A percentile compares a stretch with the other conserved stretches of the same genome.
Conservation (phyloP, 2,329 filamentous ascomycete species). For the Monosporascus sp. region DNA sequence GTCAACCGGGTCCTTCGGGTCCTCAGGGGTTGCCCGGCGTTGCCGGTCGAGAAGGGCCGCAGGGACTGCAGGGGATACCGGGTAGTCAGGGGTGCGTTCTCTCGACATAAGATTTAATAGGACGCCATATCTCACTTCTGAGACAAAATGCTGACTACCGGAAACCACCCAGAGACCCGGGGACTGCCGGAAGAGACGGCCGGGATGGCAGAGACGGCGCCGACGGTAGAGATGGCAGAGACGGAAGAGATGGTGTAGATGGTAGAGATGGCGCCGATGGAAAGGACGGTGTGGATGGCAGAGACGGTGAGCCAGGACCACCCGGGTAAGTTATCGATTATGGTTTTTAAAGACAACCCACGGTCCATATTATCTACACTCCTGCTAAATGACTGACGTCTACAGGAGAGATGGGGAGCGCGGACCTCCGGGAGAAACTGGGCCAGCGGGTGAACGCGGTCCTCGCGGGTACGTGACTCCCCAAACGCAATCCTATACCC, state of each 20-base stretch:
- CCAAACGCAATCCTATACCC: neutral
- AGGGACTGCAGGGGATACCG: neutral
- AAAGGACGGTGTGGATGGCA: neutral
- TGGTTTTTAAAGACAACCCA: neutral
- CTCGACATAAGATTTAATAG: too few relatives aligned
- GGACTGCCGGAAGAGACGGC: neutral
- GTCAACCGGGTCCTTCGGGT: neutral
- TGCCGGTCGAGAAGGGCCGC: neutral
- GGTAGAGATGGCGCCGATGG: neutral
- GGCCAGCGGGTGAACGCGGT: neutral
- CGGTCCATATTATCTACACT: neutral
- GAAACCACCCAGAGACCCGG: neutral
- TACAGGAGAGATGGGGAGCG: neutral
- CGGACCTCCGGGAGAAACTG: neutral
- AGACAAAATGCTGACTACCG: too few relatives aligned
- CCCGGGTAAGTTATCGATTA: neutral
- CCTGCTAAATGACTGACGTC: neutral
- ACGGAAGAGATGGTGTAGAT: neutral
- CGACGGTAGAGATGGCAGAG: neutral
- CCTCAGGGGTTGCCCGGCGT: neutral
- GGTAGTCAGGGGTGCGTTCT: neutral
- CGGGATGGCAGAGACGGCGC: neutral
- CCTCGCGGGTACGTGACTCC: neutral
- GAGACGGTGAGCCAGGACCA: neutral
- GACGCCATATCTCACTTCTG: too few relatives aligned